Evolutionary conservation across 2,329 filamentous ascomycete species (phyloP), one percentile per base, ranked within the genome.

Genomic region (Pyrenophora seminiperda): DNA sequence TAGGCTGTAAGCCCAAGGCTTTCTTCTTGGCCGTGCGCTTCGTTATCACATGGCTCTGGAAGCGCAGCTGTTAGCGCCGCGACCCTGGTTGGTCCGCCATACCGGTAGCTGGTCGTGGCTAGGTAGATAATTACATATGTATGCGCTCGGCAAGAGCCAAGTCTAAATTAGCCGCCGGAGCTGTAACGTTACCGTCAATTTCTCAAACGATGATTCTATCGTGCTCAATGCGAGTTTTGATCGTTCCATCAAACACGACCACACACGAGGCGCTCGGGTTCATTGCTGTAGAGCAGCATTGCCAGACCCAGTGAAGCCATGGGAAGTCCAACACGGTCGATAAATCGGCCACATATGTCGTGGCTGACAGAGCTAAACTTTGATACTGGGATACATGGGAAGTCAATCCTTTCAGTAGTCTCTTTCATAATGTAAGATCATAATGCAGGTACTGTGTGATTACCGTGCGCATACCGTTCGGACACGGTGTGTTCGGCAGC

Each of bases 401-500:
- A 5, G 6, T 17, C 5, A 2, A 30, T 17, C 7, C 37, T 13
- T 15, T 41, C 31, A 41, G 13, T 24, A 5, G 2, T 15, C 24
- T n/a, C 30, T 20, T 31, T 41, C 39, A 41, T 24, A 22, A 27
- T 46, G 33, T 44, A 53, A 41, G n/a, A 41, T 41, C 39, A 41
- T 24, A 22, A 27, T 46, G 33, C 50, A 53, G 34, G 11, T 40
- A 13, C 27, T 5, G 13, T 33, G 22, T 45, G 36, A 41, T 27
- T 41, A 31, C 17, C 6, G 17, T 34, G 18, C 34, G 41, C 38
- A 29, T 37, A 15, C 14, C 40, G 24, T 41, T 24, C 3, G 11
- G 9, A n/a, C 17, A 27, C 4, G 7, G 17, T 17, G 37, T 11
- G n/a, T 24, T 18, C 38, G 15, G 24, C 38, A 3, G 17, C n/a